Evolutionary conservation across 2,329 filamentous ascomycete genomes (phyloP).

Genomic region (Microsporum ferrugineum): DNA sequence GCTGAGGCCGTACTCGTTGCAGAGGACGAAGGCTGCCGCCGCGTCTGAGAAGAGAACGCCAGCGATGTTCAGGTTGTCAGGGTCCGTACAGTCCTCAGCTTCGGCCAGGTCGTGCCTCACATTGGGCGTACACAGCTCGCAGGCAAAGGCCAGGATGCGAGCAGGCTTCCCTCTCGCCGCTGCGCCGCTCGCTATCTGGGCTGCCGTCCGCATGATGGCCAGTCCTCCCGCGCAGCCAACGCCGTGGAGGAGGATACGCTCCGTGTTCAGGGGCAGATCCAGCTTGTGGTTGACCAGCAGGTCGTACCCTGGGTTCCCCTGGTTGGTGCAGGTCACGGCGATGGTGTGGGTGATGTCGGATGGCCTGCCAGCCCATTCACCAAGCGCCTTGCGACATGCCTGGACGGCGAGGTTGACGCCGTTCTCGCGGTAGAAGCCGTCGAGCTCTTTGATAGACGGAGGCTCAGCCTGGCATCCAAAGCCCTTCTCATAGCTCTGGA

Average conservation of each 20-base stretch:
- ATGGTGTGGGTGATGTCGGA: neutral
- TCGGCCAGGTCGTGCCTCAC: neutral
- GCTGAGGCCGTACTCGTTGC: neutral
- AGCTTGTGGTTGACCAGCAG: neutral
- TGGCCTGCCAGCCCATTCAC: neutral
- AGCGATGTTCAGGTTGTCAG: neutral
- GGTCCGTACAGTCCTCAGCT: neutral
- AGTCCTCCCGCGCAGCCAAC: neutral
- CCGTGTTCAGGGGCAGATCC: neutral
- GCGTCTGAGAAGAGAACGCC: neutral
- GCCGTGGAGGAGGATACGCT: neutral
- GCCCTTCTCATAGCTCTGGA: neutral
- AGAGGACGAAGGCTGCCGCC: neutral
- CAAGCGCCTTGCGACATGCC: neutral
- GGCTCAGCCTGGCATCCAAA: neutral
- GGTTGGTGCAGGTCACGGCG: neutral
- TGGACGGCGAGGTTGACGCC: neutral
- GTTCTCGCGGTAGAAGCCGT: neutral
- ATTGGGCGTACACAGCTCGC: neutral
- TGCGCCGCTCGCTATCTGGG: neutral
- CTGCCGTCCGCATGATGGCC: neutral
- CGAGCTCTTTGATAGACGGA: neutral
- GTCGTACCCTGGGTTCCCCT: constrained; percentile 1
- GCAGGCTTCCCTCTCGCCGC: neutral
- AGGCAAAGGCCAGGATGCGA: neutral